Evolutionary conservation across 352 stramenopile species (phyloP).

Genomic region (Pythium aphanidermatum): DNA sequence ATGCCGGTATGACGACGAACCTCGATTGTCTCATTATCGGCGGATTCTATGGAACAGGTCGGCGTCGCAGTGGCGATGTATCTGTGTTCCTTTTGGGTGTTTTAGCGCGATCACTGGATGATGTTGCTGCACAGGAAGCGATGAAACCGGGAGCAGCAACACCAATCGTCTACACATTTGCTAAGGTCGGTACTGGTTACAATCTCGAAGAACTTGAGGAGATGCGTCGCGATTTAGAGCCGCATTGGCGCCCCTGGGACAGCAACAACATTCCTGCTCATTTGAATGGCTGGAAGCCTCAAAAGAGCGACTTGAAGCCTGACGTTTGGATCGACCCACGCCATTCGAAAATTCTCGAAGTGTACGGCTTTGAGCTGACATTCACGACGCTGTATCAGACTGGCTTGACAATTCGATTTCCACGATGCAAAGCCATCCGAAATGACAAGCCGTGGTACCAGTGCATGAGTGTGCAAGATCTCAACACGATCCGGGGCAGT

Average conservation of each 20-base stretch:
- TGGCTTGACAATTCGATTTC: conserved; percentile 74
- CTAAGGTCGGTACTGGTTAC: conserved; percentile 81
- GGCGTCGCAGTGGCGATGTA: conserved; percentile 69
- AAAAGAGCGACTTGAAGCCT: conserved; percentile 64
- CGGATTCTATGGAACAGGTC: conserved; percentile 72
- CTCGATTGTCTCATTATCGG: conserved; percentile 77
- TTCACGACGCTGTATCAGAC: conserved; percentile 79
- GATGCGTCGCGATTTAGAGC: conserved; percentile 69
- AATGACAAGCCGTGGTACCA: conserved; percentile 83
- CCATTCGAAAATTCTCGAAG: conserved; percentile 76
- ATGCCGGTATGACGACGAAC: conserved; percentile 80
- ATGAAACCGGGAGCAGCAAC: conserved; percentile 40
- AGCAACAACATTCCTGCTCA: conserved; percentile 56
- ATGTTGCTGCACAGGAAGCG: conserved; percentile 35
- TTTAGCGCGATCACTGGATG: conserved; percentile 51
- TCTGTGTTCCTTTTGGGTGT: conserved; percentile 79
- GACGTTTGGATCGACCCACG: conserved; percentile 82
- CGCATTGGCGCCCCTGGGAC: conserved; percentile 74
- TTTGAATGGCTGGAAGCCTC: conserved; percentile 74
- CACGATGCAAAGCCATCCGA: conserved; percentile 72
- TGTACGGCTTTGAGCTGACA: conserved; percentile 83
- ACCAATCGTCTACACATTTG: conserved; percentile 73
- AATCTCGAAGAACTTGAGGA: conserved; percentile 69
- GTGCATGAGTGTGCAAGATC: conserved; percentile 68
- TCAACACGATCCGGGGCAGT: conserved; percentile 56